phyloP scores from a whole-genome alignment of 2,329 filamentous ascomycete genomes.

The Emergomyces pasteurianus region DNA sequence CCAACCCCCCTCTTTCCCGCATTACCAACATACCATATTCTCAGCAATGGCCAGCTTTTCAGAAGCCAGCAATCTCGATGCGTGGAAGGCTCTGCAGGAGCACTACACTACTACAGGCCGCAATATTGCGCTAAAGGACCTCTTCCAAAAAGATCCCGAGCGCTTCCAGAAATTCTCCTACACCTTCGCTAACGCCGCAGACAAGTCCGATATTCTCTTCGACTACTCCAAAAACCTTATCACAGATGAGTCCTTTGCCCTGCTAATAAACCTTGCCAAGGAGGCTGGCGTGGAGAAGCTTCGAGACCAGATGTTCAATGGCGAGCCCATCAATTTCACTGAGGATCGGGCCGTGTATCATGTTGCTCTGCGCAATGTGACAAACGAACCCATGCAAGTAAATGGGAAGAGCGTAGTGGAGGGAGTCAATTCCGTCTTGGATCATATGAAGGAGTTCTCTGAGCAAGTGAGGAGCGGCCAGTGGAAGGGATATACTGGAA shows the following conservation, averaged over 20 bases:
- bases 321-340: constrained; percentile 99
- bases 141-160: constrained; percentile 75
- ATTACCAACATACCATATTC: background rate
- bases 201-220: constrained; percentile 80
- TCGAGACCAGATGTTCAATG: constrained; percentile 92
- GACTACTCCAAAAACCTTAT: constrained; percentile 99
- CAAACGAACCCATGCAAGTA: constrained; percentile 69
- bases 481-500: constrained; percentile 96
- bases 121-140: constrained; percentile 83
- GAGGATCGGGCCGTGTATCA: constrained; percentile 95
- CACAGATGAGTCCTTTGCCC: constrained; percentile 77
- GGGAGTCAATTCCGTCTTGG: constrained; percentile 77
- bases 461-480: constrained; percentile 86
- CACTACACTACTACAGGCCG: constrained; percentile 81
- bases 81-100: constrained; percentile 83
- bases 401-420: constrained; percentile 90
- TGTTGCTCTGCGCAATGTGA: constrained; percentile 80
- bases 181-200: constrained; percentile 67
- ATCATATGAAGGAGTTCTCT: constrained; percentile 98
- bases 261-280: constrained; percentile 80
- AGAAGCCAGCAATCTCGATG: constrained; percentile 58
- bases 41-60: constrained; percentile 41
- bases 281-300: constrained; percentile 86
- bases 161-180: constrained; percentile 86
- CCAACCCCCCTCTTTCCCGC: background rate